A percentile compares a stretch with the other conserved stretches of the same genome.
Evolutionary conservation across 345 rosid species (phyloP).

Genomic region (Erysimum cheiranthoides): DNA sequence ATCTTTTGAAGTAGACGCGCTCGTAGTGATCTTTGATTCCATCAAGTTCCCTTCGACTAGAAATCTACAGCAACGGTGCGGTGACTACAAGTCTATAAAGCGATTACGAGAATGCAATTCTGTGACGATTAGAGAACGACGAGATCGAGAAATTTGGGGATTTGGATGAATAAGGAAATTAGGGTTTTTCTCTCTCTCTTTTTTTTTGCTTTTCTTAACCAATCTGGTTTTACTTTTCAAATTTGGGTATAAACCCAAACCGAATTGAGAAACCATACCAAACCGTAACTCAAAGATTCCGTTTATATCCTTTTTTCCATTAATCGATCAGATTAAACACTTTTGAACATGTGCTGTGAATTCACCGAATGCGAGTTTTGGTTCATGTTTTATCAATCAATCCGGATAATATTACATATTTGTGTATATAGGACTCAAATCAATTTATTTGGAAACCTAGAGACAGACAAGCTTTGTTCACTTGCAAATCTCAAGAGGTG

Average conservation of each 20-base stretch:
- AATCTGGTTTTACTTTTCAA: not conserved
- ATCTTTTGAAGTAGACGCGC: constrained; percentile 44
- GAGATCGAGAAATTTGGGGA: not conserved
- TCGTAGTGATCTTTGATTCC: constrained; percentile 42
- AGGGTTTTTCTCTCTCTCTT: no score
- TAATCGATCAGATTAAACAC: not conserved
- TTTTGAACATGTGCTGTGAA: not conserved
- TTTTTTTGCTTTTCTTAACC: not conserved
- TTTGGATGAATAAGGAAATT: no score
- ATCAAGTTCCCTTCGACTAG: not conserved
- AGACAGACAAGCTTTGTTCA: constrained; percentile 37
- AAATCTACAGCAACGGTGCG: not conserved
- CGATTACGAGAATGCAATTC: not conserved
- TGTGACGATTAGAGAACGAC: not conserved
- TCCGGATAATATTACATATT: constrained; percentile 2
- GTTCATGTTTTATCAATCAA: not conserved
- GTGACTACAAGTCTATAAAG: not conserved
- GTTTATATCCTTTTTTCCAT: not conserved
- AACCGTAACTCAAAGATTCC: not conserved
- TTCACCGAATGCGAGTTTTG: not conserved
- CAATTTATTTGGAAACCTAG: not conserved
- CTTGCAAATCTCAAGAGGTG: constrained; percentile 64
- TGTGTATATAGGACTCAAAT: not conserved
- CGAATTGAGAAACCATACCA: not conserved
- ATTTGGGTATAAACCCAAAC: not conserved